Conservation (phyloP, 805 yeast genomes). For the Candida insectalens region DNA sequence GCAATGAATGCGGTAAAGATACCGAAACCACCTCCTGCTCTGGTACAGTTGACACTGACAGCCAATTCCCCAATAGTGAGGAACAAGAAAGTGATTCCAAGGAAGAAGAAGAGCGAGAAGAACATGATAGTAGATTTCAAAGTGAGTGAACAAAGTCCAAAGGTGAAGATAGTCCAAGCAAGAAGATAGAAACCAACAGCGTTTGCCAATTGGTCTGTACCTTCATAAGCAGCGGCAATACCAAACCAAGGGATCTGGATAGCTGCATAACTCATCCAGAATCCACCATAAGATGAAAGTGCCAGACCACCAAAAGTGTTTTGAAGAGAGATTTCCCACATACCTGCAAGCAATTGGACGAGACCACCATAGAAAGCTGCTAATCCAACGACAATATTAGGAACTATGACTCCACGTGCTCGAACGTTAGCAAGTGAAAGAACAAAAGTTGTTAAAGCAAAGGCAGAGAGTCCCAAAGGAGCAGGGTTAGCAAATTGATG, state of each 20-base stretch:
- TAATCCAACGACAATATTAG: slow-evolving; percentile 52
- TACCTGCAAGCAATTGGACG: slow-evolving; percentile 62
- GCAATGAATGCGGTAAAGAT: slow-evolving; percentile 51
- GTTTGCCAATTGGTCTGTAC: slow-evolving; percentile 33
- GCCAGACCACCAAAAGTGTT: slow-evolving; percentile 71
- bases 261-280: slow-evolving; percentile 71
- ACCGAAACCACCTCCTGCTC: slow-evolving; percentile 61
- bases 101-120: slow-evolving; percentile 40
- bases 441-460: slow-evolving; percentile 61
- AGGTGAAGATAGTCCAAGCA: slow-evolving; percentile 60
- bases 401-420: slow-evolving; percentile 57
- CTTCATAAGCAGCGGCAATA: slow-evolving; percentile 38
- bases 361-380: slow-evolving; percentile 69
- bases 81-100: slow-evolving; percentile 45
- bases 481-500: slow-evolving; percentile 67
- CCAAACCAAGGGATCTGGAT: slow-evolving; percentile 50
- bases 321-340: slow-evolving; percentile 68
- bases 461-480: slow-evolving; percentile 64
- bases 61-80: slow-evolving; percentile 43
- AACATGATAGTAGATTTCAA: slow-evolving; percentile 46
- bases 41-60: slow-evolving; percentile 26
- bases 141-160: slow-evolving; percentile 45
- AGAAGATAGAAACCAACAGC: slow-evolving; percentile 49
- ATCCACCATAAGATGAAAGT: slow-evolving; percentile 54
- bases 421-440: slow-evolving; percentile 52